Percentiles rank a stretch among this genome's conserved stretches.
Conservation (phyloP, 2,329 filamentous ascomycete species). For the Apiospora marii region DNA sequence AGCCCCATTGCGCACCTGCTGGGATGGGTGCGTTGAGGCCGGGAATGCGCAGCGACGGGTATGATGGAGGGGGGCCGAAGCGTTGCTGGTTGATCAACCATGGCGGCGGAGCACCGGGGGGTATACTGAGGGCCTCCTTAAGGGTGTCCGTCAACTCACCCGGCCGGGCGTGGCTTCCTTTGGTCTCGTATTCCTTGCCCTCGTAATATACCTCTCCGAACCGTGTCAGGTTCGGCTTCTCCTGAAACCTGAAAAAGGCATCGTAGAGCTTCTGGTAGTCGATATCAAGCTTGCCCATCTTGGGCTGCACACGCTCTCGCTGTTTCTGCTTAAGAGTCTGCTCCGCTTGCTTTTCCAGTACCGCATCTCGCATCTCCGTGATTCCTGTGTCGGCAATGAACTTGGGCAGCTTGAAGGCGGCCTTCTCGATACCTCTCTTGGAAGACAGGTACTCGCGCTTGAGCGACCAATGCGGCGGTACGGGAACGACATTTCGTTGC, state of each 20-base stretch:
- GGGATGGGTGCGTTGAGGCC: constrained; percentile 94
- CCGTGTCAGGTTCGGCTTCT: constrained; percentile 90
- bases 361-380: constrained; percentile 96
- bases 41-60: constrained; percentile 93
- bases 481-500: constrained; percentile 93
- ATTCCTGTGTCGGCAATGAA: constrained; percentile 99
- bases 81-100: constrained; percentile 98
- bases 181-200: constrained; percentile 97
- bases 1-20: constrained; percentile 90
- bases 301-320: constrained; percentile 89
- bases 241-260: constrained; percentile 97
- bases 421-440: constrained; percentile 95
- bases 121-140: constrained; percentile 92
- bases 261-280: constrained; percentile 99
- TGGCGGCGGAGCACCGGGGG: constrained; percentile 88
- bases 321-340: constrained; percentile 94
- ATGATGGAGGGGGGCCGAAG: constrained; percentile 90
- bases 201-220: constrained; percentile 99
- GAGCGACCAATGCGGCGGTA: constrained; percentile 91
- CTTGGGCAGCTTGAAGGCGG: constrained; percentile 88
- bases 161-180: constrained; percentile 86
- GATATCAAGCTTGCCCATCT: constrained; percentile 97
- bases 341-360: constrained; percentile 93
- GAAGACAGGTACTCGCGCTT: constrained; percentile 98
- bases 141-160: constrained; percentile 90